Evolutionary conservation across 148 eudicot species (phyloP).

Genomic region (Chenopodium suecicum): DNA sequence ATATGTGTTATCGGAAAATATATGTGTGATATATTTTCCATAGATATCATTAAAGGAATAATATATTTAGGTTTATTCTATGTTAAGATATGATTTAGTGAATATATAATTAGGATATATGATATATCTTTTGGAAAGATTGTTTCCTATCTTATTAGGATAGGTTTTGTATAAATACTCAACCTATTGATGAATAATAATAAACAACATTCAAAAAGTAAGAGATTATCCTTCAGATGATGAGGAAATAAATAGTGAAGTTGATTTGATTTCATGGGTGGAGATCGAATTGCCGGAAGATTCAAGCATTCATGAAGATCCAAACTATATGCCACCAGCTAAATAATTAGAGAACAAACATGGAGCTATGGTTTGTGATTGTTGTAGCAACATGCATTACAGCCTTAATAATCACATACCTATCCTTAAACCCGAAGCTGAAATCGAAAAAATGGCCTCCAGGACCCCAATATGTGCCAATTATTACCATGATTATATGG

Average conservation of each 20-base stretch:
- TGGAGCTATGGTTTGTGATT: slow-evolving; percentile 17
- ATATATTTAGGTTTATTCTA: too few species aligned
- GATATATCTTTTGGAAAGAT: too few species aligned
- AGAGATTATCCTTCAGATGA: slow-evolving; percentile 27
- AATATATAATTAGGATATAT: too few species aligned
- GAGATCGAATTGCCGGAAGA: slow-evolving; percentile 67
- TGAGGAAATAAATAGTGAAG: slow-evolving; percentile 53
- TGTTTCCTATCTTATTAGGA: too few species aligned
- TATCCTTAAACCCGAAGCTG: not conserved
- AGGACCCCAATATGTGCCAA: slow-evolving; percentile 8
- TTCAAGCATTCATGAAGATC: slow-evolving; percentile 46
- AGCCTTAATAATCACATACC: not conserved
- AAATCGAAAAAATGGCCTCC: slow-evolving; percentile 17
- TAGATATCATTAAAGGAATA: too few species aligned
- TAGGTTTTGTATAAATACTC: too few species aligned
- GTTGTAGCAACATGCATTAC: not conserved
- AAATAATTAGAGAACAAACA: not conserved
- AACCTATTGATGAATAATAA: too few species aligned
- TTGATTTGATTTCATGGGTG: slow-evolving; percentile 66
- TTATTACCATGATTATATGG: slow-evolving; percentile 19
- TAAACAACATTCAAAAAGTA: slow-evolving; percentile 26
- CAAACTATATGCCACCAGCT: slow-evolving; percentile 42
- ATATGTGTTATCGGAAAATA: too few species aligned
- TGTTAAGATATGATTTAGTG: too few species aligned
- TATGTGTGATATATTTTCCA: too few species aligned